Conservation (phyloP, 2,329 filamentous ascomycete species). For the Drechslerella stenobrocha region DNA sequence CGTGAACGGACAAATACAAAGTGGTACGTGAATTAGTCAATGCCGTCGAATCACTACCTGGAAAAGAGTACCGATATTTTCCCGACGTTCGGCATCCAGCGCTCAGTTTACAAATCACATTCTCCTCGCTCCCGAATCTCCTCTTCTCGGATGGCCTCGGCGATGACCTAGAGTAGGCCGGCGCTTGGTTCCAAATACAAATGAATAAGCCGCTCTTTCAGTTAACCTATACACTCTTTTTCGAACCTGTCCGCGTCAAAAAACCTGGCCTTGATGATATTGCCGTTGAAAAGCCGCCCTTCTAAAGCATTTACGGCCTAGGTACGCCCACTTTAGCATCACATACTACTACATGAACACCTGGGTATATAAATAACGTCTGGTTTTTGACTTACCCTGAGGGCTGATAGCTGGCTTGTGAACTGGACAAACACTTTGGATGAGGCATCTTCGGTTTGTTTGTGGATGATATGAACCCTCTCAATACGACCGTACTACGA, state of each 20-base stretch:
- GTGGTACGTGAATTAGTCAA: too few species aligned
- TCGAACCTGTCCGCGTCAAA: slow-evolving; percentile 85
- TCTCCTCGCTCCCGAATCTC: too few species aligned
- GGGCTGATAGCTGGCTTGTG: slow-evolving; percentile 77
- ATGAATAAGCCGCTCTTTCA: neutral
- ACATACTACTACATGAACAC: too few species aligned
- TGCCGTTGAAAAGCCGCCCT: slow-evolving; percentile 84
- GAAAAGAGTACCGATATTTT: too few species aligned
- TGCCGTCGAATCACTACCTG: too few species aligned
- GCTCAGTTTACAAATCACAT: too few species aligned
- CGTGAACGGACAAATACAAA: too few species aligned
- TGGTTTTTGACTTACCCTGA: slow-evolving; percentile 80
- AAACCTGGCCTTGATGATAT: slow-evolving; percentile 77
- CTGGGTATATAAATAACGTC: too few species aligned
- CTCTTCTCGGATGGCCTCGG: too few species aligned
- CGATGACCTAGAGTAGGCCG: too few species aligned
- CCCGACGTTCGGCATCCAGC: too few species aligned
- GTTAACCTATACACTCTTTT: slow-evolving; percentile 52
- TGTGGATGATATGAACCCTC: slow-evolving; percentile 43
- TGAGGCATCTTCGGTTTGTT: slow-evolving; percentile 52
- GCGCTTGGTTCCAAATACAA: neutral
- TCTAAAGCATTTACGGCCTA: slow-evolving; percentile 88
- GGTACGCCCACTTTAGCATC: too few species aligned
- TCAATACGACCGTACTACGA: slow-evolving; percentile 54
- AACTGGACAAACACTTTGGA: slow-evolving; percentile 89